Base-by-base conservation (phyloP, 2,329 filamentous ascomycete genomes). In the Teratosphaeria pseudoeucalypti region DNA sequence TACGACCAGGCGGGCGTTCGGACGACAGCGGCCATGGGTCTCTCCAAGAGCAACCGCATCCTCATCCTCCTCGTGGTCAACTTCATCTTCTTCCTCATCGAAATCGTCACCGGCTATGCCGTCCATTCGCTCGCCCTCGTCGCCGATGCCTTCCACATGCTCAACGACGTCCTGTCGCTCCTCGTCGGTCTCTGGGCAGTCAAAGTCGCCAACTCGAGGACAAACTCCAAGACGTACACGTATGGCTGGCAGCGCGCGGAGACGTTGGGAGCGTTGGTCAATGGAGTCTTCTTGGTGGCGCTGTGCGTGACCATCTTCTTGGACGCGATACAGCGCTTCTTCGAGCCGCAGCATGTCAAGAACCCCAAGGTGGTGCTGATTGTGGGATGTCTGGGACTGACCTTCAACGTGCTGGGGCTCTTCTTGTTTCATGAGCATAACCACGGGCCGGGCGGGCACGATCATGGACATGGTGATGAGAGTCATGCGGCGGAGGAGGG, bases 161-260 rank as follows among this genome's bases (percentile, higher is more conserved):
- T 99, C 62, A 99, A 99, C 79, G 94, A 99, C 83, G 94, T 99
- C 67, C 87, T 99, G 62, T 97, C 94, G 1, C 79, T 99, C 14
- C 82, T 87, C 59, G 92, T 99, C 63, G 94, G 94, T 64, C 76
- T 97, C 49, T 99, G 94, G 92, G 94, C 94, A 57, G 94, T 99
- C 58, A 89, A 87, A 63, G 89, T 95, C 56, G 90, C 92, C 29
- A 89, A 89, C 72, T 85, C 89, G 69, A 89, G 86, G 65, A 89
- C 87, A 0, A 81, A 74, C 61, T 95, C 91, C 9, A 92, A 95
- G 69, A 89, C 88, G 74, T 99, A 94, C 73, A 96, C 94, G 16
- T 99, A 96, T 74, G 94, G 94, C 60, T 99, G 92, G 89, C 88
- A 97, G 79, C 90, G 94, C 67, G 94, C 94, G 39, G 94, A 99